Conservation (phyloP, 164 flowering plant species). For the Nelumbo lutea region DNA sequence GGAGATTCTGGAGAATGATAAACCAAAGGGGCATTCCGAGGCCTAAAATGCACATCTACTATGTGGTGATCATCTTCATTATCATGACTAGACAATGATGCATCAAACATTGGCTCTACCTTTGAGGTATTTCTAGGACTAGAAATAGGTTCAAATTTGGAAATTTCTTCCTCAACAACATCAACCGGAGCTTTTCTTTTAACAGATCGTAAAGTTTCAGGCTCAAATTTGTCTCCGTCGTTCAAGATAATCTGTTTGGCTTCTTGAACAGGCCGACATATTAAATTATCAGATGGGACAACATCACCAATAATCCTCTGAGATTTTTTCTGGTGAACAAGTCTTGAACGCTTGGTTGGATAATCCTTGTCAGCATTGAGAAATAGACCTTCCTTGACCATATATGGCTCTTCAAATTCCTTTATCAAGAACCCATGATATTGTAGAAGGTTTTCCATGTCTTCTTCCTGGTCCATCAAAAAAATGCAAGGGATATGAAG, state of each 20-base stretch:
- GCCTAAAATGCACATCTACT: constrained; percentile 7
- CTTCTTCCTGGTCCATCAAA: constrained; percentile 58
- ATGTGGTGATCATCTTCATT: constrained; percentile 13
- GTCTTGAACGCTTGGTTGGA: constrained; percentile 66
- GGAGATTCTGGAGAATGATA: constrained; percentile 16
- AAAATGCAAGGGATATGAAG: constrained; percentile 1
- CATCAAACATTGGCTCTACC: constrained; percentile 15
- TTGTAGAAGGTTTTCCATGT: constrained; percentile 60
- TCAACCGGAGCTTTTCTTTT: constrained; percentile 14
- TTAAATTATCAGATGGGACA: constrained; percentile 20
- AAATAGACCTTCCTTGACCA: constrained; percentile 89
- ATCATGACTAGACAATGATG: constrained; percentile 18
- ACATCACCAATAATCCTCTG: constrained; percentile 58
- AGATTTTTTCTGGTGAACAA: constrained; percentile 77
- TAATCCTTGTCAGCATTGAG: constrained; percentile 58
- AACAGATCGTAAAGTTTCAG: constrained; percentile 12
- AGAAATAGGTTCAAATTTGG: constrained; percentile 24
- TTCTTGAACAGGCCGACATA: constrained; percentile 22
- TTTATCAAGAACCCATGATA: constrained; percentile 80
- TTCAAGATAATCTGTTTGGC: constrained; percentile 16
- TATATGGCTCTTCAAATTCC: constrained; percentile 78
- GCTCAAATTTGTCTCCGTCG: constrained; percentile 14
- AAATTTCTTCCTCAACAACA: constrained; percentile 45
- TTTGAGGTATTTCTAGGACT: constrained; percentile 19
- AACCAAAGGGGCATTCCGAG: constrained; percentile 18